These are phyloP conservation scores for Xylariaceae sp. DNA, from an alignment of 2,329 filamentous ascomycete genomes.

Conservation along the genomic window DNA sequence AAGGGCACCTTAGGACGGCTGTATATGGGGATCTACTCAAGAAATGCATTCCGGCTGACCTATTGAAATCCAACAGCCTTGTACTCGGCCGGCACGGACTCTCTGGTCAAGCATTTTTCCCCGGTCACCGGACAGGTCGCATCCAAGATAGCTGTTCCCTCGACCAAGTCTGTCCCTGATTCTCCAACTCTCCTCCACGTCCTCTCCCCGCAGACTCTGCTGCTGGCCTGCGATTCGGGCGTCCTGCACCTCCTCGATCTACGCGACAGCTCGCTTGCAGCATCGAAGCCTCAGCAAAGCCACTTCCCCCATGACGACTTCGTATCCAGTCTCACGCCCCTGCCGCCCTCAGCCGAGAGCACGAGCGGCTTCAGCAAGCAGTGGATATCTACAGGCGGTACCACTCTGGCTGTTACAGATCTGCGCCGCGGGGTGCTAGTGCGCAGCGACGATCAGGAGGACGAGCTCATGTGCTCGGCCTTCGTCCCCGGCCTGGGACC, in stretches of 20 bases:
- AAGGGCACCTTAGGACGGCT: background rate
- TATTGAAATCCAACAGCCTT: constrained; percentile 30
- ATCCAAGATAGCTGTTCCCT: constrained; percentile 75
- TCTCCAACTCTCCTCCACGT: constrained; percentile 74
- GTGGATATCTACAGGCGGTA: constrained; percentile 89
- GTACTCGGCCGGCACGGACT: constrained; percentile 58
- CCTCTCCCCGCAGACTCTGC: constrained; percentile 78
- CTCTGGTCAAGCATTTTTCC: constrained; percentile 51
- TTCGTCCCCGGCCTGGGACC: constrained; percentile 72
- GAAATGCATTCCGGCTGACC: background rate
- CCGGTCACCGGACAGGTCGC: constrained; percentile 58
- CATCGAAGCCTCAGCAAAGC: constrained; percentile 64
- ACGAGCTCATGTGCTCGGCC: constrained; percentile 76
- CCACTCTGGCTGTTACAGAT: constrained; percentile 85
- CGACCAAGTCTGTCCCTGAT: constrained; percentile 47
- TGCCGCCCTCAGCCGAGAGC: constrained; percentile 71
- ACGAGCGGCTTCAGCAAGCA: constrained; percentile 89
- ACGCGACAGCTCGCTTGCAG: constrained; percentile 50
- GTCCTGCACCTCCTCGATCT: constrained; percentile 84
- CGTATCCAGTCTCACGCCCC: constrained; percentile 76
- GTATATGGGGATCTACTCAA: too few relatives aligned
- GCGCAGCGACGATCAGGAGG: constrained; percentile 89
- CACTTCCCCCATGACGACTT: constrained; percentile 89
- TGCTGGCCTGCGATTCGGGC: constrained; percentile 85
- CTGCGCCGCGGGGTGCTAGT: constrained; percentile 78